A percentile compares a stretch with the other conserved stretches of the same genome.
phyloP scores from a whole-genome alignment of 345 rosid species.

The Eucalyptus tenuipes region DNA sequence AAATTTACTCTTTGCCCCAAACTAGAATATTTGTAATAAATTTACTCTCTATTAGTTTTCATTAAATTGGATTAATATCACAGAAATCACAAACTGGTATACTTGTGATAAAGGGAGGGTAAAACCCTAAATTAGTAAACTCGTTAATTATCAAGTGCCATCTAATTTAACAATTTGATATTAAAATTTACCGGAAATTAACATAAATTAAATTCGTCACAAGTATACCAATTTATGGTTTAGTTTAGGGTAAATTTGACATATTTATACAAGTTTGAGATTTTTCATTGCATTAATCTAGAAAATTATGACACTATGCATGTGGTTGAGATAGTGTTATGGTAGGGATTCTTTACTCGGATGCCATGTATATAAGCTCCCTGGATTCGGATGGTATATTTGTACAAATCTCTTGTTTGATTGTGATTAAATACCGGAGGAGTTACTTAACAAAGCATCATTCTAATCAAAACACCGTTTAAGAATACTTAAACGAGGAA shows the following conservation, averaged over 20 bases:
- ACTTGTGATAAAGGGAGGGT: background rate
- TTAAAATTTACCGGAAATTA: too few relatives aligned
- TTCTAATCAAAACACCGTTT: background rate
- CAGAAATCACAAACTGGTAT: fast-evolving
- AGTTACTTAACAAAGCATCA: background rate
- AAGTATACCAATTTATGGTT: too few relatives aligned
- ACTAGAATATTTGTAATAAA: too few relatives aligned
- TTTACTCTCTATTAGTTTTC: fast-evolving
- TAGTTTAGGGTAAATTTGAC: too few relatives aligned
- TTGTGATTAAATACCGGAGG: background rate
- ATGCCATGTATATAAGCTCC: background rate
- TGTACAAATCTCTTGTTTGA: background rate
- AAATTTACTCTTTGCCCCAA: too few relatives aligned
- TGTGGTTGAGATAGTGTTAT: background rate
- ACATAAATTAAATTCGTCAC: fast-evolving
- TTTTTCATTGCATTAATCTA: too few relatives aligned
- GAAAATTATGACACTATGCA: background rate
- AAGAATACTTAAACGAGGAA: background rate
- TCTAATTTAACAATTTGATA: fast-evolving
- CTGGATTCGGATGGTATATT: background rate
- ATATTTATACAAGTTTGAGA: fast-evolving
- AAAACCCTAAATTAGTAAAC: too few relatives aligned
- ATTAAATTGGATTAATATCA: too few relatives aligned
- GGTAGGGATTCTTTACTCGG: background rate
- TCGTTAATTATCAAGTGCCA: fast-evolving